A percentile compares a stretch with the other conserved stretches of the same genome.
These are phyloP conservation scores for Aegilops longissima DNA, from an alignment of 176 grass and related monocot genomes.

Conservation along the genomic window DNA sequence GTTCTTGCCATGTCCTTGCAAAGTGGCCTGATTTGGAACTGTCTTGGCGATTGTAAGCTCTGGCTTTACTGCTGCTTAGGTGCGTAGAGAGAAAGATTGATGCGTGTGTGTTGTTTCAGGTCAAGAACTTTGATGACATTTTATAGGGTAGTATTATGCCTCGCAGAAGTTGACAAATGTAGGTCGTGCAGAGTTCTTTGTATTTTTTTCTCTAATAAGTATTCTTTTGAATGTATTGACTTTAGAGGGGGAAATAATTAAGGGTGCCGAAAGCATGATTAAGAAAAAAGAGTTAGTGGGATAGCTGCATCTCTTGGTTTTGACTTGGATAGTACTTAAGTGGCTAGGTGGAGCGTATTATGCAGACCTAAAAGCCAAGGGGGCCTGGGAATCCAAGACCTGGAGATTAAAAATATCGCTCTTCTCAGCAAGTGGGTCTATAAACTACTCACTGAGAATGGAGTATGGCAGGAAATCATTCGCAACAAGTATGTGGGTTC, in stretches of 20 bases:
- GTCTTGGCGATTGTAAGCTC: background rate
- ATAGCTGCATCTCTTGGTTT: background rate
- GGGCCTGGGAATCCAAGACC: too few relatives aligned
- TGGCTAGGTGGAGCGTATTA: too few relatives aligned
- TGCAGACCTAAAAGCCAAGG: too few relatives aligned
- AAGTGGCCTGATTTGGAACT: background rate
- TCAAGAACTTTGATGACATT: constrained; percentile 19
- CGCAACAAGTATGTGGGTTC: too few relatives aligned
- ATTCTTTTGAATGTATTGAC: constrained; percentile 39
- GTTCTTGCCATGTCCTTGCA: constrained; percentile 1
- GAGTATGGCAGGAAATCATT: too few relatives aligned
- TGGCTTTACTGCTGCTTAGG: background rate
- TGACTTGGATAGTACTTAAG: constrained; percentile 31
- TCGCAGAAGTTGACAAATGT: constrained; percentile 46
- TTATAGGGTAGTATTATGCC: constrained; percentile 28
- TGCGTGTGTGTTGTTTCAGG: constrained; percentile 25
- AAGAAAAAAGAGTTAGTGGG: background rate
- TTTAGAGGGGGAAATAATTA: background rate
- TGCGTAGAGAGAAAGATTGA: background rate
- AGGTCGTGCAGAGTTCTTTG: background rate
- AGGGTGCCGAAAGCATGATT: background rate
- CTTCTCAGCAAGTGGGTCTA: too few relatives aligned
- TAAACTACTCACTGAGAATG: too few relatives aligned
- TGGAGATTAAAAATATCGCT: too few relatives aligned
- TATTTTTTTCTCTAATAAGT: background rate